Conservation (phyloP, 2,329 filamentous ascomycete species). For the Basipetospora sp. region DNA sequence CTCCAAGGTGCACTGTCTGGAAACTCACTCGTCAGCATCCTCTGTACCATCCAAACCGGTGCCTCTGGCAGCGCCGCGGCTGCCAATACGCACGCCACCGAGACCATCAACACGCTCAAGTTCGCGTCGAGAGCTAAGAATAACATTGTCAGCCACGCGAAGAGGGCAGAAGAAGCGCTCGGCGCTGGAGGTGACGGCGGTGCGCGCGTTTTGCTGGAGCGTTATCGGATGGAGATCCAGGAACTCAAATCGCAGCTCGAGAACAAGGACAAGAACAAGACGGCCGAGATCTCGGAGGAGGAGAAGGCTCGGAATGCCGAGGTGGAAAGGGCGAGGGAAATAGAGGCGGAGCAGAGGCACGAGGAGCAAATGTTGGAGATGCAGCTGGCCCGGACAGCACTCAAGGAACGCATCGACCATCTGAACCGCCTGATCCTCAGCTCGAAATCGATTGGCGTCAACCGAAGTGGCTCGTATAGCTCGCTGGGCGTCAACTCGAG, state of each 20-base stretch:
- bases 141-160: slow-evolving; percentile 92
- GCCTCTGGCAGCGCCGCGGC: slow-evolving; percentile 55
- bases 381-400: slow-evolving; percentile 84
- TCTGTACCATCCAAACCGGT: slow-evolving; percentile 91
- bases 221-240: slow-evolving; percentile 84
- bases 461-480: slow-evolving; percentile 58
- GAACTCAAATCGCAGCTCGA: slow-evolving; percentile 72
- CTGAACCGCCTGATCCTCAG: slow-evolving; percentile 87
- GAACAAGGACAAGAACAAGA: slow-evolving; percentile 57
- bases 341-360: slow-evolving; percentile 71
- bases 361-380: slow-evolving; percentile 98
- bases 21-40: slow-evolving; percentile 87
- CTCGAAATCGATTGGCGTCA: slow-evolving; percentile 90
- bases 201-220: slow-evolving; percentile 73
- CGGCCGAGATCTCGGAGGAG: slow-evolving; percentile 34
- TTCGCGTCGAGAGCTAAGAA: slow-evolving; percentile 96
- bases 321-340: slow-evolving; percentile 58
- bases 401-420: slow-evolving; percentile 96
- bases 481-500: slow-evolving; percentile 49
- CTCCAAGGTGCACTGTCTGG: slow-evolving; percentile 86
- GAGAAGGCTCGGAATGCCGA: slow-evolving; percentile 50
- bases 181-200: slow-evolving; percentile 69
- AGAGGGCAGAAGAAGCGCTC: slow-evolving; percentile 80
- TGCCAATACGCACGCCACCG: slow-evolving; percentile 60
- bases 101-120: slow-evolving; percentile 91